Evolutionary conservation across 495 filamentous ascomycete species (phyloP).

Genomic region (Patellaria atrata): DNA sequence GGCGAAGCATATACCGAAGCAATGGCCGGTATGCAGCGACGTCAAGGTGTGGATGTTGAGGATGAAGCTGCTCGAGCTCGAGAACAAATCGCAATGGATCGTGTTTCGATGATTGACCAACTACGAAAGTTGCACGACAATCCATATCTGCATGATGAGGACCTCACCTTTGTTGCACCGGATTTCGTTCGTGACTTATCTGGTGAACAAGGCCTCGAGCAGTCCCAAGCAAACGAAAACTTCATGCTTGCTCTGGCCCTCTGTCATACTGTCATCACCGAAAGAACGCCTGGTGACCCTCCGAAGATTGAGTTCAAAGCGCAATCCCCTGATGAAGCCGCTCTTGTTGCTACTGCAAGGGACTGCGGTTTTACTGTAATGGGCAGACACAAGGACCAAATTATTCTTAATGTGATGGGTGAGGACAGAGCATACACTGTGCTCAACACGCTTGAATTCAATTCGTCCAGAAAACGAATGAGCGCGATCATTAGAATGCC

Average conservation of each 20-base stretch:
- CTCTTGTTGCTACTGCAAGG: conserved; percentile 81
- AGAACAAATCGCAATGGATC: conserved; percentile 67
- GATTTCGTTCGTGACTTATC: conserved; percentile 70
- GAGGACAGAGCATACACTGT: conserved; percentile 72
- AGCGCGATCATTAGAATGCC: conserved; percentile 96
- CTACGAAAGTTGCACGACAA: conserved; percentile 73
- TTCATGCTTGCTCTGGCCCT: conserved; percentile 95
- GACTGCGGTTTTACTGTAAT: conserved; percentile 96
- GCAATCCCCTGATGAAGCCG: conserved; percentile 94
- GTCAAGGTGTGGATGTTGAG: conserved; percentile 74
- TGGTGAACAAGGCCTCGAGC: conserved; percentile 61
- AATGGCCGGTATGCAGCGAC: conserved; percentile 84
- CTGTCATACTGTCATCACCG: conserved; percentile 92
- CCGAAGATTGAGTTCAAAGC: conserved; percentile 91
- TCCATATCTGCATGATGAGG: conserved; percentile 78
- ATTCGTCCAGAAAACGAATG: conserved; percentile 94
- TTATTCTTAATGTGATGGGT: conserved; percentile 77
- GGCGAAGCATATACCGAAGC: conserved; percentile 97
- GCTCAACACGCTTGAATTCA: conserved; percentile 94
- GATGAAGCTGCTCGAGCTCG: conserved; percentile 57
- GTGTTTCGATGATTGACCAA: conserved; percentile 51
- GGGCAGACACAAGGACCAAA: conserved; percentile 59
- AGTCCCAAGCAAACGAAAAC: conserved; percentile 60
- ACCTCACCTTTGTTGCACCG: conserved; percentile 82
- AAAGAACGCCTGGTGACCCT: conserved; percentile 72